Conservation (phyloP, 202 grass and related monocot species). For the Setaria viridis region DNA sequence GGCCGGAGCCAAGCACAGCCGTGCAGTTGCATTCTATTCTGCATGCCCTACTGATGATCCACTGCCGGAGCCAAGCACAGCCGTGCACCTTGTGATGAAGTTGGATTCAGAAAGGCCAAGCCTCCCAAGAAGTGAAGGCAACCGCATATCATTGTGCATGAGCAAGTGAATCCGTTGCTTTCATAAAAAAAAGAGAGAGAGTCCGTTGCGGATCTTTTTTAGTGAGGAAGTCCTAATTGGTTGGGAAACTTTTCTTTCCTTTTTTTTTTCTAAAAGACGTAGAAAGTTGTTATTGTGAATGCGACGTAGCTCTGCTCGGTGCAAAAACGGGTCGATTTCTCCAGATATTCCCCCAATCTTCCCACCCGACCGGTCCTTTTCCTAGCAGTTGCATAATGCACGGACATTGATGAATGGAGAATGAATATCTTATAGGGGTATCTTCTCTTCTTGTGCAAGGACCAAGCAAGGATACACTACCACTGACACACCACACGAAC, state of each 20-base stretch:
- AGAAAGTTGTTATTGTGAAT: neutral
- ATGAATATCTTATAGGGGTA: neutral
- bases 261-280: neutral
- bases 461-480: neutral
- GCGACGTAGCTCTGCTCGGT: neutral
- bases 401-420: neutral
- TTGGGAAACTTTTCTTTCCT: neutral
- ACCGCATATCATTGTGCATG: too few species aligned
- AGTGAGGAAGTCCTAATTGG: neutral
- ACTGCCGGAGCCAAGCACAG: too few species aligned
- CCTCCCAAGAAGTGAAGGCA: too few species aligned
- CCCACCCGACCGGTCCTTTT: slow-evolving; percentile 32
- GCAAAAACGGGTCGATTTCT: neutral
- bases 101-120: too few species aligned
- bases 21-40: neutral
- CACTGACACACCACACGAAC: neutral
- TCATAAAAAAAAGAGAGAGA: too few species aligned
- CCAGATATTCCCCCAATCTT: neutral
- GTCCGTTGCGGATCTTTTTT: too few species aligned
- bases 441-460: neutral
- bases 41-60: too few species aligned
- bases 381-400: neutral
- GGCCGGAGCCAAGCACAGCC: too few species aligned
- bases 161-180: too few species aligned
- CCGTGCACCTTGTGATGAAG: too few species aligned